Evolutionary conservation across 2,329 filamentous ascomycete genomes (phyloP), one percentile per base, ranked within the genome.

Genomic region (Diaporthe sp.): DNA sequence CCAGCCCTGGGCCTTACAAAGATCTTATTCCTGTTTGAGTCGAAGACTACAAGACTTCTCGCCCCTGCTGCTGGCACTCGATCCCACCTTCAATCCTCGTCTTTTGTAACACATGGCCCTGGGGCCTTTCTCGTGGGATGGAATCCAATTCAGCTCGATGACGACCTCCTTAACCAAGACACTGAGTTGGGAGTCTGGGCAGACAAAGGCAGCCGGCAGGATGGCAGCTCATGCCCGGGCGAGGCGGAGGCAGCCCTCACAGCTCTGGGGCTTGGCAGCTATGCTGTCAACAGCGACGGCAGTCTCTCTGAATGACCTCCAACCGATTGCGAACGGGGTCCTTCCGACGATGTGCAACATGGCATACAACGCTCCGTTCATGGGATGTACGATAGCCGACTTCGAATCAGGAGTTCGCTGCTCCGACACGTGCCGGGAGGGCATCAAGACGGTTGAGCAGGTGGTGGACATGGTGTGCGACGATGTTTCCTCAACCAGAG

Each of bases 381-480:
- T 73, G n/a, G 82, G 82, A 68, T 88, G 87, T 79, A 67, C 72
- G 6, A 71, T 74, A 12, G 61, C 37, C 73, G 86, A 88, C 78
- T 87, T 87, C 37, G 77, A 76, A 9, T 73, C 73, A 3, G 82
- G 81, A 49, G 81, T 77, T 17, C 78, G 78, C 2, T 88, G 87
- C 79, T 87, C 86, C 22, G 51, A 75, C 5, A 75, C 72, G 4
- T 88, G 87, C 77, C 80, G 80, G 55, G 76, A 76, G 10, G 83
- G 94, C 73, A 94, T 98, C 44, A 91, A 95, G 79, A 88, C 97
- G 67, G 92, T 97, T 83, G 92, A 94, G 67, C 93, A 96, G 79
- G 94, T 93, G 44, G 90, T 94, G 51, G 89, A 90, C 65, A 86
- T 89, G 57, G 91, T 93, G 84, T 96, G 96, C 81, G 93, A 93